Base-by-base conservation (phyloP, 306 rosid genomes). In the Glycine latifolia region DNA sequence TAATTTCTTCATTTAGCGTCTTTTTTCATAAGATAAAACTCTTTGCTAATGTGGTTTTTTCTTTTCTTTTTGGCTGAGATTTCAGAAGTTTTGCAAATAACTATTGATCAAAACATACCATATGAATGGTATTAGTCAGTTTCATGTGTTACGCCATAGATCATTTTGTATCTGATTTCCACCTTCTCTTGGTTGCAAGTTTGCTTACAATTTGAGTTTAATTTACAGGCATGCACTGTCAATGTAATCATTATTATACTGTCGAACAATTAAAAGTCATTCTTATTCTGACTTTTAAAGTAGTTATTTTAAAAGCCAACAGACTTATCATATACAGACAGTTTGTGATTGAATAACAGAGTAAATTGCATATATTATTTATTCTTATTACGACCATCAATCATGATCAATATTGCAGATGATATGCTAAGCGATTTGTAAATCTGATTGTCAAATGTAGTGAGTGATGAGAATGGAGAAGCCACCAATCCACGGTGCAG, bases 381-480 rank as follows among this genome's bases (percentile, higher is more conserved):
- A 6, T 61, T 65, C 11, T 12, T 65, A 14, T 1, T 11, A 33
- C 6, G 35, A 55, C 67, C 63, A 68, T 71, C 26, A 67, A 35
- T 81, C 47, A 75, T 67, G 63, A 8, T 8, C 3, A 68, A 53
- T 60, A 37, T 49, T 88, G 70, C 75, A 87, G 87, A 81, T 75
- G 52, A 41, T 55, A 50, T 70, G 59, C 37, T 47, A 59, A 80
- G 65, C 8, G 65, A 73, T 46, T 2, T 37, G 35, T 3, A 61
- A 49, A 71, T 68, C 60, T 37, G 7, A 43, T 54, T 70, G 53
- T 43, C 47, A 60, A 48, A 67, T 71, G 8, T 70, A 79, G 50
- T 17, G 35, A 79, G 50, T 17, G 35, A 48, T 66, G 76, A 70
- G 54, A 81, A 90, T 89, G 94, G 92, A 93, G 67, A 84, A 72